These are phyloP conservation scores for Colletotrichum sp. DNA, from an alignment of 2,329 filamentous ascomycete species.

Conservation along the genomic window DNA sequence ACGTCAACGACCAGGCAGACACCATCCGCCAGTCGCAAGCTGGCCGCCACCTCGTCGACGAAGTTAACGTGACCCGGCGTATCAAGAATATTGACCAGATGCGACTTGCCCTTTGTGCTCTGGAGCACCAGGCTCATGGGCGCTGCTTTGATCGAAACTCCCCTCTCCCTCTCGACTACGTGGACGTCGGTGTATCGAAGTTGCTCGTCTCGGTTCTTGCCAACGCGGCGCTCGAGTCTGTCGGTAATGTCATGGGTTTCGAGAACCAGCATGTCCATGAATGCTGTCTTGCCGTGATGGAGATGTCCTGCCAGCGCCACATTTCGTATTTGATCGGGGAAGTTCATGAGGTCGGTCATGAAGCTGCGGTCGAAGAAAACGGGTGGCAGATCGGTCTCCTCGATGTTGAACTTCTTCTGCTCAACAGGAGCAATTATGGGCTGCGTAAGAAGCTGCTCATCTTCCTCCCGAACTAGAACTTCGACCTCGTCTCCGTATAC, in stretches of 20 bases:
- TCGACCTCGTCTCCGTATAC: constrained; percentile 95
- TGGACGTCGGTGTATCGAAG: constrained; percentile 95
- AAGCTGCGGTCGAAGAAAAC: constrained; percentile 90
- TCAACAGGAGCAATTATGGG: constrained; percentile 94
- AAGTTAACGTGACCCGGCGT: constrained; percentile 99
- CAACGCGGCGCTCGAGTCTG: constrained; percentile 79
- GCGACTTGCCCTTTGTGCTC: constrained; percentile 89
- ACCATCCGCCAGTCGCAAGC: constrained; percentile 86
- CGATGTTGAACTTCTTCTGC: constrained; percentile 93
- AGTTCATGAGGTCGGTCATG: constrained; percentile 96
- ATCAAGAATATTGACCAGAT: constrained; percentile 93
- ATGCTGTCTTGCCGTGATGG: constrained; percentile 96
- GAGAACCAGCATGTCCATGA: constrained; percentile 97
- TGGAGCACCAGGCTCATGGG: constrained; percentile 94
- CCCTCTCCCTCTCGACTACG: constrained; percentile 85
- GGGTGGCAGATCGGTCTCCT: constrained; percentile 88
- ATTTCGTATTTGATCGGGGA: constrained; percentile 92
- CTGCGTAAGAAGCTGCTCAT: constrained; percentile 89
- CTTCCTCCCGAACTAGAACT: constrained; percentile 94
- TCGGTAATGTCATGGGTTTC: constrained; percentile 91
- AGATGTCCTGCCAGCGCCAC: constrained; percentile 90
- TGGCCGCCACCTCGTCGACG: constrained; percentile 92
- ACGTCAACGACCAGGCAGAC: constrained; percentile 94
- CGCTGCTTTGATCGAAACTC: constrained; percentile 88
- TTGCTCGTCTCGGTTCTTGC: constrained; percentile 85